phyloP scores from a whole-genome alignment of 139 green algal genomes.

The Gonium pectorale region DNA sequence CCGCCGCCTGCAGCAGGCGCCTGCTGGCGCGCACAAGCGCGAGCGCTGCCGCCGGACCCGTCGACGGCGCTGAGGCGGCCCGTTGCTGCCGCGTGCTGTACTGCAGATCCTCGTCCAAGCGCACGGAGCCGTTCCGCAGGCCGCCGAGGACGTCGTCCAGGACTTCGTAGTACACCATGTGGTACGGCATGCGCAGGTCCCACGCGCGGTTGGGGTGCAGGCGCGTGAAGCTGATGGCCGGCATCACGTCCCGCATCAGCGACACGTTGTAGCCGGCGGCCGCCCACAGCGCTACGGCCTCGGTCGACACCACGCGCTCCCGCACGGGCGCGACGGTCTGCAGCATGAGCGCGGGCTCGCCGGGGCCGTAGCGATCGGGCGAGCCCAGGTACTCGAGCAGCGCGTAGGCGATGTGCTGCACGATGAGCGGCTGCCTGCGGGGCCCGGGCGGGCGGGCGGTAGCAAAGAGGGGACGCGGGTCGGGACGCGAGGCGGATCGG shows the following conservation, averaged over 20 bases:
- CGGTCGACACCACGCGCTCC: not conserved
- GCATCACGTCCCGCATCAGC: not conserved
- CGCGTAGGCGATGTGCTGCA: not conserved
- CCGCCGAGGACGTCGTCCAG: no score
- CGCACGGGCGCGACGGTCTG: not conserved
- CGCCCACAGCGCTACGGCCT: not conserved
- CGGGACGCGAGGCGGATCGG: no score
- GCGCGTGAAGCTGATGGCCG: not conserved
- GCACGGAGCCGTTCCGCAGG: no score
- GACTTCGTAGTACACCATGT: no score
- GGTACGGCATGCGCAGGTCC: conserved; percentile 21
- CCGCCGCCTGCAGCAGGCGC: no score
- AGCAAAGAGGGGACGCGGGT: no score
- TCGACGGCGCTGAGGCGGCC: no score
- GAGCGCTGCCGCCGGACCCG: no score
- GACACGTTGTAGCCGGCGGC: not conserved
- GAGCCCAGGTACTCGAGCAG: conserved; percentile 9
- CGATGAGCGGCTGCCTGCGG: not conserved
- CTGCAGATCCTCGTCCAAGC: no score
- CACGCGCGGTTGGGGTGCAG: conserved; percentile 18
- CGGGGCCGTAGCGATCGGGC: not conserved
- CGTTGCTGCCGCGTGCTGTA: no score
- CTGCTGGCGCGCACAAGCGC: no score
- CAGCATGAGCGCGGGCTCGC: not conserved
- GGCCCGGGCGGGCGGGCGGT: not conserved